Base-by-base conservation (phyloP, 176 grass and related monocot species). In the Carex cristatella region DNA sequence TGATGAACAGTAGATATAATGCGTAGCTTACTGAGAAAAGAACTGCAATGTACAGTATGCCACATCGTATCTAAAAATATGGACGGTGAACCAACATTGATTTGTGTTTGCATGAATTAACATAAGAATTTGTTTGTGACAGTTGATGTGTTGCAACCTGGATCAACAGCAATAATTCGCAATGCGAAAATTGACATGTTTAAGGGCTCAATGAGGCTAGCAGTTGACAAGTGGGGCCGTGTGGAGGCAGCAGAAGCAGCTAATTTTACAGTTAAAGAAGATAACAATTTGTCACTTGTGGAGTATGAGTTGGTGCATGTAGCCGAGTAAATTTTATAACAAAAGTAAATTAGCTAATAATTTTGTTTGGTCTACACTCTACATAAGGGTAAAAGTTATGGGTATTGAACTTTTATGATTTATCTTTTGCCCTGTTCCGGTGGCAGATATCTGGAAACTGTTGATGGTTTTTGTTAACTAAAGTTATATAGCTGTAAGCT, bases 151-250 rank as follows among this genome's bases (percentile, higher is more conserved):
- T 69, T 97, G 90, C 90, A 92, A 85, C 49, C 85, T 63, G 84
- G 79, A 57, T 78, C 87, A 16, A 97, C 94, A 1, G 94, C 90
- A 16, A 92, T 97, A 56, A 13, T 97, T 83, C 92, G 94, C 83
- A 97, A 97, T 31, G 88, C 94, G 1, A 97, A 89, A 75, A 97
- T 97, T 18, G 94, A 97, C 84, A 94, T 97, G 94, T 94, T 97
- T 86, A 97, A 92, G 65, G 87, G 90, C n/a, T 94, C 87, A 0
- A 97, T 97, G 94, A 89, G 92, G 85, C 90, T 97, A 53, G 92
- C 90, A 1, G 92, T 94, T 56, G 94, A 97, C 85, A 97, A 97
- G 81, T 94, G 94, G 94, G 94, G 94, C 32, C 88, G 92, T 2
- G 84, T 94, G 11, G 94, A 97, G 61, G 85, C 90, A 5, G 54